Percentiles rank a stretch among this genome's conserved stretches.
phyloP scores from a whole-genome alignment of 2,329 filamentous ascomycete genomes.

The Sporothrix euskadiensis region DNA sequence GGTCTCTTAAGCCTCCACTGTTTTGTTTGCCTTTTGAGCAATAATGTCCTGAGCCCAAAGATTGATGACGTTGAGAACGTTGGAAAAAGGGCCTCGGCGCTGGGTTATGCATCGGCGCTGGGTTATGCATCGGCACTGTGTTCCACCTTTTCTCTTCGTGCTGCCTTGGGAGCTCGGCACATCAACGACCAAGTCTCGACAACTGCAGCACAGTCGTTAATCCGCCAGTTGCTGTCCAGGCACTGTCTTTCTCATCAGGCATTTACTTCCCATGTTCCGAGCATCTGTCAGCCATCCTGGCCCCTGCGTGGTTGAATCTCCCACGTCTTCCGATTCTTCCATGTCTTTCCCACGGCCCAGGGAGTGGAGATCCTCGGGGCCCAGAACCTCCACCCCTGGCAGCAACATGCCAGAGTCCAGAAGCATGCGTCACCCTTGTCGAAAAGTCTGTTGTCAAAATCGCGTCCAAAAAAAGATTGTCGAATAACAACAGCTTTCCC shows the following conservation, averaged over 20 bases:
- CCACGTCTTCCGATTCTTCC: neutral
- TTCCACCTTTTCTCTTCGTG: neutral
- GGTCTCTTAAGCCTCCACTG: neutral
- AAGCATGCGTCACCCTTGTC: constrained; percentile 8
- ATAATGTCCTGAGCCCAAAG: neutral
- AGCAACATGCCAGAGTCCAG: neutral
- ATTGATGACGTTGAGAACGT: neutral
- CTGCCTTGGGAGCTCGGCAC: neutral
- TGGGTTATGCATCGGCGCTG: constrained; percentile 1
- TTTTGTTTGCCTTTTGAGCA: neutral
- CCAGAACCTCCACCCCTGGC: constrained; percentile 3
- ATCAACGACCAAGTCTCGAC: neutral
- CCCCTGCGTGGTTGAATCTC: neutral
- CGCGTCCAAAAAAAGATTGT: neutral
- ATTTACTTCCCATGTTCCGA: neutral
- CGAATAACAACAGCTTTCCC: neutral
- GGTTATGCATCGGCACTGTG: constrained; percentile 7
- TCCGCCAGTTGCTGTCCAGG: neutral
- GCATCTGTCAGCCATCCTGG: constrained; percentile 15
- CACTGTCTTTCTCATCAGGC: neutral
- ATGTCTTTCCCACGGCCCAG: neutral
- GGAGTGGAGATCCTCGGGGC: neutral
- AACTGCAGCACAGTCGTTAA: neutral
- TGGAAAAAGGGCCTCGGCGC: neutral
- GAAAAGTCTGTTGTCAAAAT: neutral